These are phyloP conservation scores for Kluyveromyces aestuarii DNA, from an alignment of 805 yeast genomes.

Conservation along the genomic window DNA sequence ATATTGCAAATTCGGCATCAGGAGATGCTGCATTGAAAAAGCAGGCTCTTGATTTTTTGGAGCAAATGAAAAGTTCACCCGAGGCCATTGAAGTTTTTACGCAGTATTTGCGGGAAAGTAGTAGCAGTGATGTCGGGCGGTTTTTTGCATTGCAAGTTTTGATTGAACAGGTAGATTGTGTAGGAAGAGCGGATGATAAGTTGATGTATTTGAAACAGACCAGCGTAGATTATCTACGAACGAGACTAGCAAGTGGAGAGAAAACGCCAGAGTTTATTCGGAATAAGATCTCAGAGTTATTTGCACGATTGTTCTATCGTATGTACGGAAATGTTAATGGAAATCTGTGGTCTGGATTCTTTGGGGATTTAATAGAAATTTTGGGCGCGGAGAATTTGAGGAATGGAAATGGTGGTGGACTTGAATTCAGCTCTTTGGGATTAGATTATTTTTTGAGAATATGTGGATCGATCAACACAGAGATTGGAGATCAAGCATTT, in stretches of 20 bases:
- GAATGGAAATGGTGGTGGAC: constrained; percentile 5
- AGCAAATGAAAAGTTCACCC: constrained; percentile 19
- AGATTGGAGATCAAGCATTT: constrained; percentile 87
- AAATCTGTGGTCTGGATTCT: constrained; percentile 25
- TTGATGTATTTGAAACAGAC: constrained; percentile 17
- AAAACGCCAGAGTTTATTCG: constrained; percentile 23
- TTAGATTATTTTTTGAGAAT: constrained; percentile 71
- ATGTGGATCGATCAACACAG: constrained; percentile 69
- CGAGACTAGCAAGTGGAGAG: constrained; percentile 10
- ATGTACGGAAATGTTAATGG: constrained; percentile 26
- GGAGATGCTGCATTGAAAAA: constrained; percentile 53
- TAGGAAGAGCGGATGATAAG: constrained; percentile 7
- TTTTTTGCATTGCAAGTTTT: constrained; percentile 27
- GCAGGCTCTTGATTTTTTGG: constrained; percentile 35
- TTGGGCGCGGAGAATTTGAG: constrained; percentile 14
- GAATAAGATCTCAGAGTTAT: constrained; percentile 26
- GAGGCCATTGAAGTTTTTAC: constrained; percentile 21
- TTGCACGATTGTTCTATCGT: constrained; percentile 24
- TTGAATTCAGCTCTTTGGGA: constrained; percentile 31
- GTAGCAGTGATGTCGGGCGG: constrained; percentile 20
- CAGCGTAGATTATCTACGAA: constrained; percentile 16
- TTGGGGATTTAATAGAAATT: constrained; percentile 21
- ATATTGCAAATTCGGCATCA: constrained; percentile 65
- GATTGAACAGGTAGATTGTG: constrained; percentile 15
- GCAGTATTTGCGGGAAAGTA: constrained; percentile 16